These are phyloP conservation scores for Saccharomycopsis javanensis DNA, from an alignment of 805 yeast species.

Conservation along the genomic window DNA sequence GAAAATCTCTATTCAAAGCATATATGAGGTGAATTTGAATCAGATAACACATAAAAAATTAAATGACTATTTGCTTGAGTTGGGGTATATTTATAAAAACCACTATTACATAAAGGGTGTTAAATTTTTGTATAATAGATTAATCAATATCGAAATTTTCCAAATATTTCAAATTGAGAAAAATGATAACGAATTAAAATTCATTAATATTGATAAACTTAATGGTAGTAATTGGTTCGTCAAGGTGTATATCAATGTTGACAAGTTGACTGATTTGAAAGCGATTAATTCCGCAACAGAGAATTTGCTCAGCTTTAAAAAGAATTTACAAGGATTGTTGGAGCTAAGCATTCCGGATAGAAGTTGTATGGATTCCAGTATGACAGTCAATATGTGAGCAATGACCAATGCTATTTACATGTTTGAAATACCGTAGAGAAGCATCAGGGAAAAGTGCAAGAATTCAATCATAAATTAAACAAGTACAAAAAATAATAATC, in stretches of 20 bases:
- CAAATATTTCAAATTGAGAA: slow-evolving; percentile 28
- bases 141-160: slow-evolving; percentile 51
- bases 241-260: slow-evolving; percentile 61
- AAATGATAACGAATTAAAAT: slow-evolving; percentile 24
- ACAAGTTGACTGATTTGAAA: slow-evolving; percentile 66
- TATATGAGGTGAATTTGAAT: slow-evolving; percentile 41
- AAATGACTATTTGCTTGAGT: slow-evolving; percentile 37
- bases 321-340: slow-evolving; percentile 57
- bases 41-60: slow-evolving; percentile 27
- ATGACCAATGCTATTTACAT: background rate
- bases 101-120: slow-evolving; percentile 55
- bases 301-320: slow-evolving; percentile 52
- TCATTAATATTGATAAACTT: slow-evolving; percentile 17
- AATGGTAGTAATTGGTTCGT: slow-evolving; percentile 34
- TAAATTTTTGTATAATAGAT: slow-evolving; percentile 47
- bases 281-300: slow-evolving; percentile 55
- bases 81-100: slow-evolving; percentile 61
- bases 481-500: no score
- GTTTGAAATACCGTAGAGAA: no score
- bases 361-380: slow-evolving; percentile 68
- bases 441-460: no score
- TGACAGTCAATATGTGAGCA: background rate
- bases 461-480: no score
- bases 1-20: slow-evolving; percentile 54
- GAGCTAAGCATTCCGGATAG: slow-evolving; percentile 69